Evolutionary conservation across 805 yeast species (phyloP), one percentile per base, ranked within the genome.

Genomic region (Clavispora asparagi): DNA sequence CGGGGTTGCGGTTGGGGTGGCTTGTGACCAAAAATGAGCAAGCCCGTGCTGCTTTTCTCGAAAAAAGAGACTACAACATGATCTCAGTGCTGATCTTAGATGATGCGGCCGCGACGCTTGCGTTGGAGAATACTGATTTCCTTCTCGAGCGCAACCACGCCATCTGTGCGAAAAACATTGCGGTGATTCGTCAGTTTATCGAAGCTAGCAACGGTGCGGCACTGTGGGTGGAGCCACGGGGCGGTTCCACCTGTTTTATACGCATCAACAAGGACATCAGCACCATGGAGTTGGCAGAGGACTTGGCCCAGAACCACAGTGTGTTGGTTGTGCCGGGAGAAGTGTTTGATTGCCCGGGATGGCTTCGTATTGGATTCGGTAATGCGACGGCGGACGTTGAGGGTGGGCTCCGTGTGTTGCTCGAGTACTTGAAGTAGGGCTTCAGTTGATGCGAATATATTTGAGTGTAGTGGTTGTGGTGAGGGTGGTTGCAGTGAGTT

Each of bases 1-100:
- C 83, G 8, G 83, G 83, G 5, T 59, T 77, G 26, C 59, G 83
- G 40, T 42, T 77, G 19, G 82, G 83, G 7, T 78, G 83, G 83
- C 59, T 77, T 10, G 74, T 68, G 5, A 56, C 74, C 7, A 60
- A 62, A 28, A 67, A 73, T 53, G 43, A 43, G 17, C 45, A 45
- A 4, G 48, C 73, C 6, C 45, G 71, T 14, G 48, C 57, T 12
- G 65, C 60, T 39, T 63, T 76, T 19, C 59, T 61, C 23, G 60
- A 67, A 11, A 65, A 73, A 43, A 63, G 82, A 49, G 81, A 77
- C 55, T 78, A 73, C 57, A 76, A 72, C 54, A 77, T 74, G 9
- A 78, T 78, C 39, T 72, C 78, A 2, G 72, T 78, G 13, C 70
- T 78, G 30, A 57, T 63, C 49, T 46, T 76, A 6, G 82, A 78